phyloP scores from a whole-genome alignment of 1,284 basidiomycete species.

The Ustilago lituana region DNA sequence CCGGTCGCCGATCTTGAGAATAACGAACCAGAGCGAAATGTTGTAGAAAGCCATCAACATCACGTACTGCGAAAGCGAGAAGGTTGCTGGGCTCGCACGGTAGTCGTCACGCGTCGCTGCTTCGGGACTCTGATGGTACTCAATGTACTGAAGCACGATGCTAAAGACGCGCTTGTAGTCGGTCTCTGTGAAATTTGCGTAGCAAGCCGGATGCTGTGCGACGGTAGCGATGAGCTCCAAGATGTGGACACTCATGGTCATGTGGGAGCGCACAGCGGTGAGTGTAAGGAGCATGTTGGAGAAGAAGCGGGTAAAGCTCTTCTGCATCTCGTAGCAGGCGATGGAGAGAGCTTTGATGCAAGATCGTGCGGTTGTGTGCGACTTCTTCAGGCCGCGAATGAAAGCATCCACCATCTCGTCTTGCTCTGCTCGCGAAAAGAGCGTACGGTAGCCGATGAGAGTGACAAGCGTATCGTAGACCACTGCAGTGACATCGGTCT shows the following conservation, averaged over 20 bases:
- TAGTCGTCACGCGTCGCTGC: constrained; percentile 60
- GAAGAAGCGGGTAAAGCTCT: constrained; percentile 83
- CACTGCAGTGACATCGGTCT: constrained; percentile 83
- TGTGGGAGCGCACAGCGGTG: constrained; percentile 92
- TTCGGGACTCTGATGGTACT: constrained; percentile 71
- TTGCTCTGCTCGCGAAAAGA: constrained; percentile 76
- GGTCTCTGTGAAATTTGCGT: constrained; percentile 89
- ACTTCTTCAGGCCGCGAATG: constrained; percentile 77
- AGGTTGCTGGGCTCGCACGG: constrained; percentile 69
- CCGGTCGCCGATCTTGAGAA: constrained; percentile 84
- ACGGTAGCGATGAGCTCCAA: constrained; percentile 90
- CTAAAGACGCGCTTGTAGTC: constrained; percentile 96
- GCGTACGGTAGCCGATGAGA: constrained; percentile 84
- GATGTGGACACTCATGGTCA: constrained; percentile 93
- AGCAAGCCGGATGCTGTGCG: constrained; percentile 80
- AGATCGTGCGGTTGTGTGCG: constrained; percentile 85
- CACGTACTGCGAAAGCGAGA: constrained; percentile 93
- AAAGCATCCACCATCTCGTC: constrained; percentile 84
- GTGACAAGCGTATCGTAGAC: constrained; percentile 89
- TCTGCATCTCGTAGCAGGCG: constrained; percentile 86
- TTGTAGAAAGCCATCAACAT: constrained; percentile 91
- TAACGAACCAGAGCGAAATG: constrained; percentile 95
- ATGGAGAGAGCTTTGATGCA: constrained; percentile 91
- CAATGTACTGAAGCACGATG: constrained; percentile 92
- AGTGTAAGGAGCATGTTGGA: constrained; percentile 83